phyloP scores from a whole-genome alignment of 352 stramenopile genomes.

The Phytophthora boehmeriae region DNA sequence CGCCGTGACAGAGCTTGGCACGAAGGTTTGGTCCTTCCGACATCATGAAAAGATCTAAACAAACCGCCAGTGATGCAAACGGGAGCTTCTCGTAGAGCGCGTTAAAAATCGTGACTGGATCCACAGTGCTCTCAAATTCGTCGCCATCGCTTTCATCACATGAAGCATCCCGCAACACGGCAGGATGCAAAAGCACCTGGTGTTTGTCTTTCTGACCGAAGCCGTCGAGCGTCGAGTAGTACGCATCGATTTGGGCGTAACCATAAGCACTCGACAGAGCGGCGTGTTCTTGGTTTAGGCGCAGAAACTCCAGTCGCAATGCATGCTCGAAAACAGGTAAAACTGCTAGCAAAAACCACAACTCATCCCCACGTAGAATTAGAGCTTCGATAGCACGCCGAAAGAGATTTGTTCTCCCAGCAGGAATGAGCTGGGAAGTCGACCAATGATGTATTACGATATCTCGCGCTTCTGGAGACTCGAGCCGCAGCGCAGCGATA shows the following conservation, averaged over 20 bases:
- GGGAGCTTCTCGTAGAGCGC: constrained; percentile 58
- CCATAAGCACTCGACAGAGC: constrained; percentile 43
- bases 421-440: constrained; percentile 42
- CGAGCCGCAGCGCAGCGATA: constrained; percentile 12
- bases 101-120: constrained; percentile 32
- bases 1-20: constrained; percentile 76
- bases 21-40: constrained; percentile 62
- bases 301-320: constrained; percentile 63
- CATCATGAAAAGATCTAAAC: constrained; percentile 85
- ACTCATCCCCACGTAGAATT: constrained; percentile 37
- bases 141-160: not conserved
- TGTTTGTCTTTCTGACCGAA: constrained; percentile 82
- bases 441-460: constrained; percentile 12
- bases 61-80: constrained; percentile 41
- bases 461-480: constrained; percentile 4
- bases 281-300: constrained; percentile 37
- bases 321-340: constrained; percentile 75
- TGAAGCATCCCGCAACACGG: constrained; percentile 29
- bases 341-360: constrained; percentile 61
- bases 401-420: constrained; percentile 43
- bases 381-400: constrained; percentile 35
- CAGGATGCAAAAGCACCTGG: constrained; percentile 65
- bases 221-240: constrained; percentile 82
- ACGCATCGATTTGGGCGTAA: constrained; percentile 64
- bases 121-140: not conserved